Evolutionary conservation across 805 yeast genomes (phyloP).

Genomic region (Yamadazyma ubonensis): DNA sequence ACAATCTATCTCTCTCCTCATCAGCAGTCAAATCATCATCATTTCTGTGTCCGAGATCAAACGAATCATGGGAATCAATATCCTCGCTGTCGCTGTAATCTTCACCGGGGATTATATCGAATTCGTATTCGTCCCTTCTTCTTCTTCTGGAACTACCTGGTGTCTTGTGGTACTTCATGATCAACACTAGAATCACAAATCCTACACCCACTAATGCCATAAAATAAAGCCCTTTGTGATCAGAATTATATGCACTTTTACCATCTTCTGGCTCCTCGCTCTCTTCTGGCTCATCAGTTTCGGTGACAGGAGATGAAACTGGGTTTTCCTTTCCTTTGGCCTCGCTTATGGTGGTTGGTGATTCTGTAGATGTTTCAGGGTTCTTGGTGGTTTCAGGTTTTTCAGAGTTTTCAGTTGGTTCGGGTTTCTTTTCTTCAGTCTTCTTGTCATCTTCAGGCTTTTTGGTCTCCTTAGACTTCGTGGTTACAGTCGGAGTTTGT

Average conservation of each 20-base stretch:
- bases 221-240: conserved; percentile 61
- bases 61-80: conserved; percentile 29
- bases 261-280: conserved; percentile 33
- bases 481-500: conserved; percentile 8
- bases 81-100: conserved; percentile 45
- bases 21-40: conserved; percentile 23
- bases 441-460: conserved; percentile 2
- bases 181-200: conserved; percentile 46
- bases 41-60: conserved; percentile 31
- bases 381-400: conserved; percentile 7
- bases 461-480: not conserved
- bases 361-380: not conserved
- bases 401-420: no score
- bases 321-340: conserved; percentile 8
- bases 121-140: conserved; percentile 68
- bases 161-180: conserved; percentile 44
- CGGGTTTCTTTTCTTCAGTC: not conserved
- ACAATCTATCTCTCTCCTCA: conserved; percentile 40
- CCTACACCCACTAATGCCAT: conserved; percentile 60
- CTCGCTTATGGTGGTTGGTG: conserved; percentile 4
- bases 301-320: conserved; percentile 4
- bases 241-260: conserved; percentile 32
- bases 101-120: conserved; percentile 74
- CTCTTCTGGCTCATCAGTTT: conserved; percentile 10
- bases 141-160: conserved; percentile 44